Evolutionary conservation across 2,329 filamentous ascomycete species (phyloP).

Genomic region (Fusarium nygamai): DNA sequence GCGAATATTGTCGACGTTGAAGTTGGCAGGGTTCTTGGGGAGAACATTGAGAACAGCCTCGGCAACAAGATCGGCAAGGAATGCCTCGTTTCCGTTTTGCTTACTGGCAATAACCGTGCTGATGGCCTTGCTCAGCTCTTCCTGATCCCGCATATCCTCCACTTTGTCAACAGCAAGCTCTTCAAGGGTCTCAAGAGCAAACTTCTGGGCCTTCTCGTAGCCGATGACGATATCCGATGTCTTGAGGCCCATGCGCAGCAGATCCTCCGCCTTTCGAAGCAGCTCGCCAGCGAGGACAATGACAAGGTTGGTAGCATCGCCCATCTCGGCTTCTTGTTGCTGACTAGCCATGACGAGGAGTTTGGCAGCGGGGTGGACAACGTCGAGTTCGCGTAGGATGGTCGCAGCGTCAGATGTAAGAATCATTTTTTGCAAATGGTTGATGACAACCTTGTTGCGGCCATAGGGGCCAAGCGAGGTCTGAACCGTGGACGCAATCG

Average conservation of each 20-base stretch:
- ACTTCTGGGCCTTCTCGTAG: constrained; percentile 93
- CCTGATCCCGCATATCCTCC: constrained; percentile 79
- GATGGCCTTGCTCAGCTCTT: constrained; percentile 93
- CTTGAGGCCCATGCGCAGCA: constrained; percentile 96
- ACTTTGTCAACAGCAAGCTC: constrained; percentile 92
- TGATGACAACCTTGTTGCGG: constrained; percentile 99
- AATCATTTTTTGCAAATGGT: constrained; percentile 99
- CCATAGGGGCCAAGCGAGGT: constrained; percentile 97
- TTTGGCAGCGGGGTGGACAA: constrained; percentile 97
- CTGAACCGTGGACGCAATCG: constrained; percentile 95
- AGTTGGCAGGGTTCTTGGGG: constrained; percentile 93
- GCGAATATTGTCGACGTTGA: constrained; percentile 98
- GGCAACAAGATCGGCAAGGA: constrained; percentile 86
- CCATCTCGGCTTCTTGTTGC: constrained; percentile 99
- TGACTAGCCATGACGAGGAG: constrained; percentile 98
- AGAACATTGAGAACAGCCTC: constrained; percentile 87
- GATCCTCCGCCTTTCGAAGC: constrained; percentile 95
- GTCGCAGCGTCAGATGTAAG: constrained; percentile 97
- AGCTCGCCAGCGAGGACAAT: constrained; percentile 96
- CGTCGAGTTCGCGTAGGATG: constrained; percentile 95
- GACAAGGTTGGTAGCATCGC: constrained; percentile 96
- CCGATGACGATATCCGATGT: constrained; percentile 97
- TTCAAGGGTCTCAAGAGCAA: constrained; percentile 85
- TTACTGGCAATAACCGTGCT: constrained; percentile 96
- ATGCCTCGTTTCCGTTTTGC: constrained; percentile 92